These are phyloP conservation scores for Scheffersomyces coipomensis DNA, from an alignment of 805 yeast genomes.

Conservation along the genomic window DNA sequence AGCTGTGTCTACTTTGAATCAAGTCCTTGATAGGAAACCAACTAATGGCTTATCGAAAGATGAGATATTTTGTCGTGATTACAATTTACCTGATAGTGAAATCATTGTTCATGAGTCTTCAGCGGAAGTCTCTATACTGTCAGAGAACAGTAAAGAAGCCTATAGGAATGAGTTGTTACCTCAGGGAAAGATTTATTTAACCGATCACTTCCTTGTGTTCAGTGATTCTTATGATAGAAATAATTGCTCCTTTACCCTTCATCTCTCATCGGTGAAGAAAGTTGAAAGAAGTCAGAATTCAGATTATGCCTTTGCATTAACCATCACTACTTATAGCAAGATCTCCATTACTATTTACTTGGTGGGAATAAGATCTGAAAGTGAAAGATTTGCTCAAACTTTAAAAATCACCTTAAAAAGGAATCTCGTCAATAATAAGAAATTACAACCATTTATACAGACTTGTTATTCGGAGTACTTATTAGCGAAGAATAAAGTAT, in stretches of 20 bases:
- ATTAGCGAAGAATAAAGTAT: slow-evolving; percentile 55
- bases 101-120: slow-evolving; percentile 60
- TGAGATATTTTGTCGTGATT: slow-evolving; percentile 66
- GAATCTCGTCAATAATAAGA: slow-evolving; percentile 61
- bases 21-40: slow-evolving; percentile 41
- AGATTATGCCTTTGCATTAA: slow-evolving; percentile 73
- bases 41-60: slow-evolving; percentile 56
- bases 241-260: slow-evolving; percentile 66
- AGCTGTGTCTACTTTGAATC: slow-evolving; percentile 46
- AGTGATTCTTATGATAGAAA: slow-evolving; percentile 66
- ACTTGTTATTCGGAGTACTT: slow-evolving; percentile 85
- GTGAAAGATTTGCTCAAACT: slow-evolving; percentile 75
- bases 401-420: slow-evolving; percentile 60
- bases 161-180: slow-evolving; percentile 24
- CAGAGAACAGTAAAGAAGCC: slow-evolving; percentile 19
- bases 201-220: slow-evolving; percentile 75
- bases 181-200: slow-evolving; percentile 67
- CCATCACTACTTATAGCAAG: slow-evolving; percentile 67
- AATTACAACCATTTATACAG: slow-evolving; percentile 61
- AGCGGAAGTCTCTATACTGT: slow-evolving; percentile 50
- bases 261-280: slow-evolving; percentile 74
- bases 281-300: slow-evolving; percentile 83
- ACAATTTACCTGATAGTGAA: slow-evolving; percentile 72
- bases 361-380: slow-evolving; percentile 73
- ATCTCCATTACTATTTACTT: slow-evolving; percentile 65